phyloP scores from a whole-genome alignment of 352 stramenopile genomes.

The Thalassiosira sp. region DNA sequence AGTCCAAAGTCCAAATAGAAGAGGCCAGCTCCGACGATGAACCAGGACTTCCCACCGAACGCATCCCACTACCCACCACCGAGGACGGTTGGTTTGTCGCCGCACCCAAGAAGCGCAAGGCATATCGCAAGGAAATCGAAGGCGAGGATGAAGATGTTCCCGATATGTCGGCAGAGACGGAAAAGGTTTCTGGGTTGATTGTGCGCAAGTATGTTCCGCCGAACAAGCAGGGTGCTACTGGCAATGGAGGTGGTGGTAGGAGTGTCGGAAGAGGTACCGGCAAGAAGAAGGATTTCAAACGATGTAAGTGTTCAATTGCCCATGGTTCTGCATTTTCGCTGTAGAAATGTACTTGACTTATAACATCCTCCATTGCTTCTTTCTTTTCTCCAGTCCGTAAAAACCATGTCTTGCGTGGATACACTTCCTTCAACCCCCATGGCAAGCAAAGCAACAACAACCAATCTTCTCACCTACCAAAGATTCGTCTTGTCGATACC shows the following conservation, averaged over 20 bases:
- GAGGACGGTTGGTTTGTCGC: conserved; percentile 53
- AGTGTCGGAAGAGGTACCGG: neutral
- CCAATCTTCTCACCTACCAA: neutral
- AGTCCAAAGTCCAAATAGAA: conserved; percentile 5
- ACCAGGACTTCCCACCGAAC: conserved; percentile 26
- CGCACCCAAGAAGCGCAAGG: conserved; percentile 32
- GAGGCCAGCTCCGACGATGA: conserved; percentile 27
- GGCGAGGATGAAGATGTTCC: conserved; percentile 23
- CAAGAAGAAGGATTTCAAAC: conserved; percentile 54
- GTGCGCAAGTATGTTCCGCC: conserved; percentile 35
- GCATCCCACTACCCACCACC: conserved; percentile 36
- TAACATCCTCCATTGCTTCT: neutral
- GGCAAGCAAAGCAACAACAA: conserved; percentile 10
- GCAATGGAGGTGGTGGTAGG: neutral
- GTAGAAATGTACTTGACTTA: neutral
- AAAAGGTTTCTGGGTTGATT: conserved; percentile 36
- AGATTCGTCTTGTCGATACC: conserved; percentile 47
- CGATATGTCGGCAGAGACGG: conserved; percentile 31
- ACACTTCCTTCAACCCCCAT: conserved; percentile 28
- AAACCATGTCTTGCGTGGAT: conserved; percentile 45
- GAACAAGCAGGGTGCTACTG: neutral
- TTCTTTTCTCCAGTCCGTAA: conserved; percentile 37
- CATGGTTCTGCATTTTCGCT: too few relatives aligned
- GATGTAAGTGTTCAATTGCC: conserved; percentile 18
- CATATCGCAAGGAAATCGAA: conserved; percentile 38